phyloP scores from a whole-genome alignment of 2,329 filamentous ascomycete genomes.

The Penicillium sp. region DNA sequence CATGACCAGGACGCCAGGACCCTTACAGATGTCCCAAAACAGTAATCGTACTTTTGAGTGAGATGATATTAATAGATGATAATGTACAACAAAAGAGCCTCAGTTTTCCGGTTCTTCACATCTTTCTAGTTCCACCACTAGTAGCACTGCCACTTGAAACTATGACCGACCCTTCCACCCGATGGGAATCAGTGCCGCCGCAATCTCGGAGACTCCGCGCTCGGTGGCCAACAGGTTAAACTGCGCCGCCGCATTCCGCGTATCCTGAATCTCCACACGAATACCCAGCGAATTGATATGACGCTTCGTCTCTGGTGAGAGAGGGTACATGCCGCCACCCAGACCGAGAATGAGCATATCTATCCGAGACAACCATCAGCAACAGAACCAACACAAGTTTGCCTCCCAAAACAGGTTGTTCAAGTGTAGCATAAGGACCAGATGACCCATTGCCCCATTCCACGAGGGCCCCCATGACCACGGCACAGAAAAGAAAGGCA shows the following conservation, averaged over 20 bases:
- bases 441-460: constrained; percentile 1
- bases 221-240: constrained; percentile 97
- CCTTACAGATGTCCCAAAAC: background rate
- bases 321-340: constrained; percentile 74
- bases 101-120: background rate
- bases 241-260: constrained; percentile 89
- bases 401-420: constrained; percentile 20
- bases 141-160: constrained; percentile 1
- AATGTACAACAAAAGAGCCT: background rate
- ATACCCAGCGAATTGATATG: constrained; percentile 80
- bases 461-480: constrained; percentile 12
- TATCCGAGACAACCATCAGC: constrained; percentile 41
- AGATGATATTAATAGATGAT: background rate
- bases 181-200: constrained; percentile 84
- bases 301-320: constrained; percentile 75
- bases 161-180: constrained; percentile 68
- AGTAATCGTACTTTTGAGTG: constrained; percentile 6
- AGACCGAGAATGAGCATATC: constrained; percentile 91
- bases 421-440: constrained; percentile 16
- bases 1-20: constrained; percentile 12
- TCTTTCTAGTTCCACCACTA: background rate
- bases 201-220: constrained; percentile 81
- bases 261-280: constrained; percentile 86
- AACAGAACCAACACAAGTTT: background rate
- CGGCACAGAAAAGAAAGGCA: background rate